These are phyloP conservation scores for Scheffersomyces titani DNA, from an alignment of 1,139 yeast genomes.

Conservation along the genomic window DNA sequence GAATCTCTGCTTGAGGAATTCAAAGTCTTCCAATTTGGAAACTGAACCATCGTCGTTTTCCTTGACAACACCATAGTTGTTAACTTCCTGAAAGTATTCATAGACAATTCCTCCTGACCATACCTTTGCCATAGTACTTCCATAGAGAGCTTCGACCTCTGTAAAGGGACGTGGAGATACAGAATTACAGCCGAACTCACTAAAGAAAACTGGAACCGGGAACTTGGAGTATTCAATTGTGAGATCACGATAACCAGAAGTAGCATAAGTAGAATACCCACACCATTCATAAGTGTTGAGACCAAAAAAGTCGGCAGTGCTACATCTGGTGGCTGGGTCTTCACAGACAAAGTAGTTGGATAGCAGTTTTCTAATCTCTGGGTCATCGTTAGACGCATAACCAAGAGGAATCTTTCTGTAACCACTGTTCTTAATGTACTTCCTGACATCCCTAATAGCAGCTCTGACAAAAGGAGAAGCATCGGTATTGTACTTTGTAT, in stretches of 20 bases:
- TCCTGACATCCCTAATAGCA: slow-evolving; percentile 57
- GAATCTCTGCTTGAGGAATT: slow-evolving; percentile 33
- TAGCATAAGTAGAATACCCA: slow-evolving; percentile 57
- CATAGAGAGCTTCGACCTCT: slow-evolving; percentile 39
- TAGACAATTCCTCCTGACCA: slow-evolving; percentile 47
- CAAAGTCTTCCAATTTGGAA: slow-evolving; percentile 44
- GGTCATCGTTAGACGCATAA: slow-evolving; percentile 61
- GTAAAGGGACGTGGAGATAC: slow-evolving; percentile 60
- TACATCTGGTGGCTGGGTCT: slow-evolving; percentile 21
- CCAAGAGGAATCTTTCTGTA: slow-evolving; percentile 62
- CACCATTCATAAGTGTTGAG: slow-evolving; percentile 71
- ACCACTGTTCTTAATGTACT: slow-evolving; percentile 40
- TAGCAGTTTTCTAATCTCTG: slow-evolving; percentile 45
- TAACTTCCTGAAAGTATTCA: slow-evolving; percentile 39
- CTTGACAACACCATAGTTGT: slow-evolving; percentile 36
- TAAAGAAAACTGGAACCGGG: slow-evolving; percentile 60
- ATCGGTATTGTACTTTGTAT: slow-evolving; percentile 45
- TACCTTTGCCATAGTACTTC: slow-evolving; percentile 35
- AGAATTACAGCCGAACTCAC: slow-evolving; percentile 62
- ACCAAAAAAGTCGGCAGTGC: slow-evolving; percentile 53
- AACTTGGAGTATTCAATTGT: slow-evolving; percentile 47
- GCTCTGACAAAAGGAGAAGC: slow-evolving; percentile 66
- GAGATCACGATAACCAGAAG: slow-evolving; percentile 59
- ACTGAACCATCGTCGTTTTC: slow-evolving; percentile 31
- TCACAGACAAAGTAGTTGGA: slow-evolving; percentile 55